Evolutionary conservation across 768 basidiomycete species (phyloP).

Genomic region (Boletus reticulatus): DNA sequence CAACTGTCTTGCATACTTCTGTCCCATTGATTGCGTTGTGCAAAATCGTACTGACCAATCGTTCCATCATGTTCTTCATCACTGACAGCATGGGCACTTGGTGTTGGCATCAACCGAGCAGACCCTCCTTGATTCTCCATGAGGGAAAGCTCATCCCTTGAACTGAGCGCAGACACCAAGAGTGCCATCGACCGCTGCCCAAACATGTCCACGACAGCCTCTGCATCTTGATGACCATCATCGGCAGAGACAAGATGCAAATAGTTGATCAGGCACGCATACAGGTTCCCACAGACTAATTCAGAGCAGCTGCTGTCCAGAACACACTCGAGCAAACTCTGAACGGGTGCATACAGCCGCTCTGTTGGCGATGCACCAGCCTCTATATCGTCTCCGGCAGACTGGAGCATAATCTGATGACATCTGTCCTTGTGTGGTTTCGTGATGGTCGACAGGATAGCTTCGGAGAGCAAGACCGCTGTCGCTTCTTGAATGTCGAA

Average conservation of each 20-base stretch:
- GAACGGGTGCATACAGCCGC: conserved; percentile 70
- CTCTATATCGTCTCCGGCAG: conserved; percentile 58
- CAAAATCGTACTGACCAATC: conserved; percentile 67
- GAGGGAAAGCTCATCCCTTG: conserved; percentile 41
- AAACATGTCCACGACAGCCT: conserved; percentile 16
- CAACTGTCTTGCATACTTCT: conserved; percentile 96
- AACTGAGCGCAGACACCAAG: conserved; percentile 35
- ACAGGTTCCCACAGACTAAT: conserved; percentile 91
- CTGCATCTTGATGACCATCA: conserved; percentile 12
- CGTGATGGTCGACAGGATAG: conserved; percentile 76
- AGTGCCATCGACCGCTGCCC: conserved; percentile 28
- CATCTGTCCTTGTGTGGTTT: conserved; percentile 84
- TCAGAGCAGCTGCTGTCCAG: conserved; percentile 76
- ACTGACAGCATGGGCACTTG: conserved; percentile 48
- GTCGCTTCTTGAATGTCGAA: conserved; percentile 67
- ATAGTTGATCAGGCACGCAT: conserved; percentile 87
- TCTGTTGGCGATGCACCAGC: conserved; percentile 77
- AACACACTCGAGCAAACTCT: conserved; percentile 71
- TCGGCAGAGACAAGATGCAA: conserved; percentile 55
- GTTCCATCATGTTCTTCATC: conserved; percentile 68
- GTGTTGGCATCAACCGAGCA: conserved; percentile 15
- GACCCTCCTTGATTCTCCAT: conserved; percentile 37
- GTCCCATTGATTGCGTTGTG: conserved; percentile 94
- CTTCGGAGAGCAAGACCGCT: conserved; percentile 80
- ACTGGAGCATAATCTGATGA: conserved; percentile 65